Evolutionary conservation across 768 basidiomycete genomes (phyloP), one percentile per base, ranked within the genome.

Genomic region (Glaciozyma martinii): DNA sequence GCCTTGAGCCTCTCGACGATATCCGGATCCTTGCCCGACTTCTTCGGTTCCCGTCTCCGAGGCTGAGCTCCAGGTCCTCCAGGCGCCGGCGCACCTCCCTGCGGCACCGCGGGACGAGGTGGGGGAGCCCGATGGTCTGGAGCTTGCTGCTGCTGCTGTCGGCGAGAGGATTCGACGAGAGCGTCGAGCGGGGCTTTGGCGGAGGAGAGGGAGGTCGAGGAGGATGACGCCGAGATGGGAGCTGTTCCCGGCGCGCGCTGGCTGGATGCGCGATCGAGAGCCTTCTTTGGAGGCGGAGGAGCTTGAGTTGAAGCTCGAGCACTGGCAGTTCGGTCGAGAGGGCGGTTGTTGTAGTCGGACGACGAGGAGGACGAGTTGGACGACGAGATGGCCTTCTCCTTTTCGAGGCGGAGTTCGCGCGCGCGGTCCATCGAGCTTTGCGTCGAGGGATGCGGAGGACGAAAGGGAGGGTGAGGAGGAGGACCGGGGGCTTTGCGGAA

Each of bases 1-100:
- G 86, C 86, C 75, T 90, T 87, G 71, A 99, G 77, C 23, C 92
- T 85, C 71, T 85, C 87, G 66, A 98, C 86, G 66, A 98, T 91
- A 73, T 97, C 93, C 23, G 71, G 72, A 69, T 87, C 86, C 55
- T 89, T 86, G 71, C 85, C 86, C 37, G 81, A 83, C 76, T 86
- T 85, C 75, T 89, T 88, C 62, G 81, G 81, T 58, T 85, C 84
- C 80, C 89, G 87, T 80, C 91, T 91, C 77, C 92, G 78, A 66
- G 93, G 79, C 18, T 90, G 89, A 0, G 90, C 83, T n/a, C 85
- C 85, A 3, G 84, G 78, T 23, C 78, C 75, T 23, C 71, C 59
- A 42, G 71, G 71, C 59, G 71, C 73, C 54, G 69, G 69, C 29
- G 73, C 62, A 49, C 61, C 47, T 29, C 47, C 21, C n/a, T 29